Evolutionary conservation across 2,329 filamentous ascomycete species (phyloP).

Genomic region (Fusarium tuaranense): DNA sequence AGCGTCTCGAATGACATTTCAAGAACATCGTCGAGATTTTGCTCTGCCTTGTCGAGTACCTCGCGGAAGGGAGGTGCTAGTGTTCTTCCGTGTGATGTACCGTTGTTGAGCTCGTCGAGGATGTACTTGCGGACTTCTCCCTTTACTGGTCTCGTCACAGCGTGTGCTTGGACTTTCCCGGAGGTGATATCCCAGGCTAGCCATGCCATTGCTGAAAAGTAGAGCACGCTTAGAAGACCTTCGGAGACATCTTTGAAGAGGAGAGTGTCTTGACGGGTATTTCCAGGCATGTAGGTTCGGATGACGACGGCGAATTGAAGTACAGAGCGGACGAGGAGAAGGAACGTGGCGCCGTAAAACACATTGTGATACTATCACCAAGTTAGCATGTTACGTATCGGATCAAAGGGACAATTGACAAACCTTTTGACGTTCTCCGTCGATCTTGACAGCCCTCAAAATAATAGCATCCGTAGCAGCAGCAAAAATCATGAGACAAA

Average conservation of each 20-base stretch:
- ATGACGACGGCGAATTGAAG: constrained; percentile 9
- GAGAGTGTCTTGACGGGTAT: constrained; percentile 5
- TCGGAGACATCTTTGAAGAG: constrained; percentile 19
- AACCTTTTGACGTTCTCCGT: constrained; percentile 13
- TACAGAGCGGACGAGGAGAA: constrained; percentile 7
- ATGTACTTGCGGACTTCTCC: constrained; percentile 3
- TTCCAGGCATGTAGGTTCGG: not conserved
- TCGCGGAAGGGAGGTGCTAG: not conserved
- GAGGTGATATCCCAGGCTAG: constrained; percentile 5
- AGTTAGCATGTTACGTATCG: not conserved
- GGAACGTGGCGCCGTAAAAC: constrained; percentile 4
- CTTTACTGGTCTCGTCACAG: not conserved
- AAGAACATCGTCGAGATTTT: not conserved
- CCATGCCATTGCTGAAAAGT: constrained; percentile 1
- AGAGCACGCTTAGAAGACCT: constrained; percentile 5
- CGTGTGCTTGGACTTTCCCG: not conserved
- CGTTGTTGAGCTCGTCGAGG: not conserved
- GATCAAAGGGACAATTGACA: not conserved
- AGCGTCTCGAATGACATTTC: not conserved
- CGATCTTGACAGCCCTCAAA: not conserved
- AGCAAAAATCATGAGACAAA: constrained; percentile 11
- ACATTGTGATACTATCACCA: not conserved
- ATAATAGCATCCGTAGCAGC: constrained; percentile 12
- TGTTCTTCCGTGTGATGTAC: not conserved
- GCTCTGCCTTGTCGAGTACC: not conserved